Evolutionary conservation across 441 rosid genomes (phyloP).

Genomic region (Cnidoscolus chayamansa): DNA sequence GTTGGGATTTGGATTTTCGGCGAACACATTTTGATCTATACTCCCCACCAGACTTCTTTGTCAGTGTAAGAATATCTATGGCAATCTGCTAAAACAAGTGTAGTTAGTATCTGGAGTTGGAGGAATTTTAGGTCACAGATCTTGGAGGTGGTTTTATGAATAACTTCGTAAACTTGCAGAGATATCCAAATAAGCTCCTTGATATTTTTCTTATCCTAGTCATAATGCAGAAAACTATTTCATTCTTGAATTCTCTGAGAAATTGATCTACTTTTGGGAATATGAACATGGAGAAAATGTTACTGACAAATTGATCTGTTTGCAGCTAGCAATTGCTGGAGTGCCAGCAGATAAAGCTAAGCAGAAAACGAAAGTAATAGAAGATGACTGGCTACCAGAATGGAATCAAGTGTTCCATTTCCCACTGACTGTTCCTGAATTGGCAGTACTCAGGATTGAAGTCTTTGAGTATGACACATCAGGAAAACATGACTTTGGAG

Average conservation of each 20-base stretch:
- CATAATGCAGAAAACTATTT: no score
- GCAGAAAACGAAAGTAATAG: conserved; percentile 32
- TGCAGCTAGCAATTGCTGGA: conserved; percentile 66
- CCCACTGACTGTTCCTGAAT: conserved; percentile 51
- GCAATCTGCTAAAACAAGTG: background rate
- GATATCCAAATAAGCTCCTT: no score
- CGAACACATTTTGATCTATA: conserved; percentile 55
- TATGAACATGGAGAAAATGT: conserved; percentile 1
- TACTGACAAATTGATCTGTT: background rate
- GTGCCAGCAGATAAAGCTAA: conserved; percentile 41
- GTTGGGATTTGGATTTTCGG: conserved; percentile 69
- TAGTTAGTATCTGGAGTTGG: background rate
- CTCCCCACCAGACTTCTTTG: conserved; percentile 75
- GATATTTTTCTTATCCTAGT: no score
- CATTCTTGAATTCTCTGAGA: no score
- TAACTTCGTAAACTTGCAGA: no score
- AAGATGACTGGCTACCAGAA: conserved; percentile 64
- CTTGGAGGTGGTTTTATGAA: no score
- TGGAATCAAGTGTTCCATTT: conserved; percentile 71
- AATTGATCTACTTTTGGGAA: background rate
- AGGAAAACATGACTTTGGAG: conserved; percentile 59
- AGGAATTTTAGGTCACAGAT: no score
- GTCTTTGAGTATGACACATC: conserved; percentile 54
- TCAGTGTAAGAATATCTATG: conserved; percentile 45
- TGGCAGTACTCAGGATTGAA: conserved; percentile 58